A percentile compares a stretch with the other conserved stretches of the same genome.
Conservation (phyloP, 257 asterid genomes). For the Solanum chiquidenum region DNA sequence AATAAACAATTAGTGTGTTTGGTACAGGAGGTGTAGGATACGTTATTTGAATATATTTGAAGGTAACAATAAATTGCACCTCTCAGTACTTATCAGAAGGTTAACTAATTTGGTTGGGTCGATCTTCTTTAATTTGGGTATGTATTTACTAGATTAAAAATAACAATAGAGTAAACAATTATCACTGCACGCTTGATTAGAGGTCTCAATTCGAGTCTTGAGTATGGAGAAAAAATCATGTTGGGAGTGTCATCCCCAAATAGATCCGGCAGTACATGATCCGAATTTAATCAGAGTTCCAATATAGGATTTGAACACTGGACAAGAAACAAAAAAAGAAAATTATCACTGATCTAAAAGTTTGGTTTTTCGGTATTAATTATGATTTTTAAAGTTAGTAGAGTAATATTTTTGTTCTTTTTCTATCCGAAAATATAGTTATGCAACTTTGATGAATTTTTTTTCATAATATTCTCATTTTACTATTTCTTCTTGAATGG, state of each 20-base stretch:
- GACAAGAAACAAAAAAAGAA: background rate
- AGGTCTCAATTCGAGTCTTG: too few relatives aligned
- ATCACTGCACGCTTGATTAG: too few relatives aligned
- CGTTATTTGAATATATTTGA: background rate
- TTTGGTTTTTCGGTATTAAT: background rate
- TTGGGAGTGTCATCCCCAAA: too few relatives aligned
- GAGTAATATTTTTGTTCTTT: too few relatives aligned
- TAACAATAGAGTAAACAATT: background rate
- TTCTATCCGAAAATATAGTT: background rate
- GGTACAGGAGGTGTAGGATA: background rate
- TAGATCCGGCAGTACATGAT: too few relatives aligned
- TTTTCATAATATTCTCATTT: background rate
- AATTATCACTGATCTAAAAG: background rate
- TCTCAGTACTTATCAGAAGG: background rate
- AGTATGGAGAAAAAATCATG: too few relatives aligned
- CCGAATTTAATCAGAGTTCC: fast-evolving
- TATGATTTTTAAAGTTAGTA: background rate
- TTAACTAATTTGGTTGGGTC: background rate
- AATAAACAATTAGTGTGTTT: too few relatives aligned
- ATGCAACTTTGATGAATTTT: background rate
- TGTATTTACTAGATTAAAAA: background rate
- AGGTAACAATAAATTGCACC: background rate
- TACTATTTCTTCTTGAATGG: background rate
- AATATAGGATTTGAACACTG: too few relatives aligned
- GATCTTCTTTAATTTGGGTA: background rate